These are phyloP conservation scores for Hymenoscyphus repandus DNA, from an alignment of 2,329 filamentous ascomycete species.

Conservation along the genomic window DNA sequence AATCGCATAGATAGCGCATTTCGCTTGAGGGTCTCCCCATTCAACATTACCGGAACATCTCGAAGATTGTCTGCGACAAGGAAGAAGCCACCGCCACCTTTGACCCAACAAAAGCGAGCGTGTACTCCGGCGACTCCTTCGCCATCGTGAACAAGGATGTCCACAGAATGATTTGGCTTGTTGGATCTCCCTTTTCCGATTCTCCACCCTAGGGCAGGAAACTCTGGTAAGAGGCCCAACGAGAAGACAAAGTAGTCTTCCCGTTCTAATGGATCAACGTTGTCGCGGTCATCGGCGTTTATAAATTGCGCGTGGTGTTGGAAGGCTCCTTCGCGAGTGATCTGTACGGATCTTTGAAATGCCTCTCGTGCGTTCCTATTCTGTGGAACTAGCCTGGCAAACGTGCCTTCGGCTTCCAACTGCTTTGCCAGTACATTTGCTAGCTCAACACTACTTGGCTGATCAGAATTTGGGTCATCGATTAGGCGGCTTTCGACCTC, in stretches of 20 bases:
- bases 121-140: constrained; percentile 18
- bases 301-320: constrained; percentile 13
- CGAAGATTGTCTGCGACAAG: constrained; percentile 17
- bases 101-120: constrained; percentile 19
- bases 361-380: constrained; percentile 12
- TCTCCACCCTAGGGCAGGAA: constrained; percentile 16
- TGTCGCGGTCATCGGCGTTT: constrained; percentile 7
- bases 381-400: constrained; percentile 13
- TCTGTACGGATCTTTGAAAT: constrained; percentile 7
- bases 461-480: not conserved
- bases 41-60: constrained; percentile 11
- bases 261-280: constrained; percentile 3
- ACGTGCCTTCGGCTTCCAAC: constrained; percentile 11
- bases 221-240: constrained; percentile 11
- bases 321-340: not conserved
- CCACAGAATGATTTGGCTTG: constrained; percentile 14
- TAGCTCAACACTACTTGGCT: not conserved
- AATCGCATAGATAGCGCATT: constrained; percentile 16
- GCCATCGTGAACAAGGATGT: constrained; percentile 16
- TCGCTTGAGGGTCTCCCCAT: constrained; percentile 17
- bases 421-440: constrained; percentile 1
- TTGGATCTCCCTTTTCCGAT: constrained; percentile 18
- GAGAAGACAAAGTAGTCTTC: constrained; percentile 10
- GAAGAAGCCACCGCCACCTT: constrained; percentile 20
- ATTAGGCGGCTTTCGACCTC: not conserved